Evolutionary conservation across 2,329 filamentous ascomycete genomes (phyloP), one percentile per base, ranked within the genome.

Genomic region (Fusarium pseudoanthophilum): DNA sequence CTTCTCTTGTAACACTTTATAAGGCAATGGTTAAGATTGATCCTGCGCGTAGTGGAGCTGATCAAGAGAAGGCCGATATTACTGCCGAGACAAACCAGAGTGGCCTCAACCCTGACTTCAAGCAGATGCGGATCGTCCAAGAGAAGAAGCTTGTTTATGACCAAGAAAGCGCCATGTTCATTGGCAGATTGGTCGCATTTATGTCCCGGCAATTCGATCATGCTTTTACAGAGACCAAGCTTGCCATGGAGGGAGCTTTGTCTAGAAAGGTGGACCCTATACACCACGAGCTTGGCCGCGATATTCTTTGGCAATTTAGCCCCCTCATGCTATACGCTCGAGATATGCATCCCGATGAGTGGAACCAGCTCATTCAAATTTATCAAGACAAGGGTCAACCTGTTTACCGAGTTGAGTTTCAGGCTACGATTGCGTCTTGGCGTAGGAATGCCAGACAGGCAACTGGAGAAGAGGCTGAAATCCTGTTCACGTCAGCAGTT

Each of bases 21-120:
- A 96, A 93, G 80, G 96, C 95, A 13, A 95, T 98, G 91, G 87
- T 92, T 75, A 97, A 95, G 71, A 98, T 98, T 63, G 95, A 98
- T 79, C 94, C 95, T 3, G 90, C 91, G 13, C 89, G 95, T 51
- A 89, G 92, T 58, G 84, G 83, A 60, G 81, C 83, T 60, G 87
- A 87, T 61, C 78, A 83, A 28, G 81, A 83, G 60, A 87, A 86
- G 76, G 86, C 82, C 71, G 87, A 89, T 61, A 78, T 84, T 21
- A 85, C 87, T 66, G 80, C 84, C 11, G 81, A 83, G 43, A 72
- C 77, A 4, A 81, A 83, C 37, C 85, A 87, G 60, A 79, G 83
- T 18, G 86, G 87, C 9, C 89, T 92, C 42, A 91, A 93, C 76
- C 91, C 89, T 58, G 93, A 94, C 78, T 94, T 92, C 71, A 94